phyloP scores from a whole-genome alignment of 768 basidiomycete species.

The Mycena haematopus region DNA sequence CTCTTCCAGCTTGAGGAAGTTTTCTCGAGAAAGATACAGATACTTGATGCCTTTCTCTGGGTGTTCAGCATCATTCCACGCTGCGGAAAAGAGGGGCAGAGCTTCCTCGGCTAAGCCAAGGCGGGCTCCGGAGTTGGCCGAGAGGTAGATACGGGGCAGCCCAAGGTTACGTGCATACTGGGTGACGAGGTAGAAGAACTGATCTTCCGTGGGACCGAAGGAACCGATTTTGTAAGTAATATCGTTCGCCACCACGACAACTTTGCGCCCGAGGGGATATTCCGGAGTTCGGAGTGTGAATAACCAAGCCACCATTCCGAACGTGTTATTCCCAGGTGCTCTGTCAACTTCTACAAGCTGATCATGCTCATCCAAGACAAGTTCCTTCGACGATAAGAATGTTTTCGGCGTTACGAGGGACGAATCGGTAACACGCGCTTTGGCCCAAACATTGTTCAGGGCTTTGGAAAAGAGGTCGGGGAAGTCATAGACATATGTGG shows the following conservation, averaged over 20 bases:
- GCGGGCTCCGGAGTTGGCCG: conserved; percentile 98
- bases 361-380: conserved; percentile 94
- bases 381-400: conserved; percentile 84
- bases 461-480: conserved; percentile 99
- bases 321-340: conserved; percentile 91
- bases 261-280: conserved; percentile 85
- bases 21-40: conserved; percentile 93
- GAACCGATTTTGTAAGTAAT: conserved; percentile 99
- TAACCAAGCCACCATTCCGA: conserved; percentile 99
- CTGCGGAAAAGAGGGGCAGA: conserved; percentile 84
- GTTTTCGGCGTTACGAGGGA: conserved; percentile 77
- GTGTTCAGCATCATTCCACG: conserved; percentile 81
- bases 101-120: conserved; percentile 95
- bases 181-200: conserved; percentile 95
- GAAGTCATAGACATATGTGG: conserved; percentile 99
- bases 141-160: conserved; percentile 94
- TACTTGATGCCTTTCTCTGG: conserved; percentile 98
- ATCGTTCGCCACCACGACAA: conserved; percentile 94
- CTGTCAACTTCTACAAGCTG: conserved; percentile 90
- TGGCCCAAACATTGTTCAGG: conserved; percentile 89
- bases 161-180: conserved; percentile 90
- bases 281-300: conserved; percentile 93
- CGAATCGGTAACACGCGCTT: conserved; percentile 67
- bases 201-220: conserved; percentile 94
- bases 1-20: conserved; percentile 87